phyloP scores from a whole-genome alignment of 805 yeast genomes.

The Myxozyma monticola region DNA sequence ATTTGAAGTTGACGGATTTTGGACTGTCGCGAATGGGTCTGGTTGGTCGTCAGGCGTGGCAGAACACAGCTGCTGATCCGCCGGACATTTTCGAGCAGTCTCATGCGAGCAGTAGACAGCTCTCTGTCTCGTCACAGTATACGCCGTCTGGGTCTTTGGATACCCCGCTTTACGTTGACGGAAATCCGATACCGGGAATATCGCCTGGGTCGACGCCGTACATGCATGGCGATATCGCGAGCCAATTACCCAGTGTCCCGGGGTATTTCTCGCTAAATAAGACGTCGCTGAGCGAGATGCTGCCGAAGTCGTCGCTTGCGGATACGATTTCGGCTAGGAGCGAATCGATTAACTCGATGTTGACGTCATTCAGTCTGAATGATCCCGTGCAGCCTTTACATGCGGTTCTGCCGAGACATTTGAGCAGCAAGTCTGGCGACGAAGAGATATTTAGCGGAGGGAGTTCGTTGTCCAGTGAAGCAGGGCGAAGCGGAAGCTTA shows the following conservation, averaged over 20 bases:
- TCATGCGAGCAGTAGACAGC: slow-evolving; percentile 6
- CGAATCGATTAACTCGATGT: slow-evolving; percentile 25
- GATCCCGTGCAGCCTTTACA: no score
- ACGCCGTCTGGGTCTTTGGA: slow-evolving; percentile 9
- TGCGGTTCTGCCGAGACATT: slow-evolving; percentile 1
- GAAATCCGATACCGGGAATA: slow-evolving; percentile 7
- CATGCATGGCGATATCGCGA: slow-evolving; percentile 6
- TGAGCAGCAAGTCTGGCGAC: neutral
- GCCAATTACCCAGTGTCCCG: slow-evolving; percentile 17
- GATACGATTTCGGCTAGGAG: slow-evolving; percentile 1
- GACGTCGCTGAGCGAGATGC: slow-evolving; percentile 4
- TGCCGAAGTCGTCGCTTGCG: slow-evolving; percentile 1
- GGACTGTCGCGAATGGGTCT: slow-evolving; percentile 90
- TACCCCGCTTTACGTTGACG: slow-evolving; percentile 23
- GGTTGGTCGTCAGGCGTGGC: slow-evolving; percentile 63
- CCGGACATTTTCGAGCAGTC: slow-evolving; percentile 24
- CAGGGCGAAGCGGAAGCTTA: no score
- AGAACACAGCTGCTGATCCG: slow-evolving; percentile 12
- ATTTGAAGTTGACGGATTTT: slow-evolving; percentile 89
- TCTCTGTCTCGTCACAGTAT: slow-evolving; percentile 22
- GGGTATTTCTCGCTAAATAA: slow-evolving; percentile 28
- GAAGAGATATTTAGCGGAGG: neutral
- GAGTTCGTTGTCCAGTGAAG: no score
- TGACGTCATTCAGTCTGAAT: slow-evolving; percentile 15
- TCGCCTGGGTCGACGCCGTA: slow-evolving; percentile 28